A percentile compares a stretch with the other conserved stretches of the same genome.
Evolutionary conservation across 345 rosid genomes (phyloP).

Genomic region (Salix exigua): DNA sequence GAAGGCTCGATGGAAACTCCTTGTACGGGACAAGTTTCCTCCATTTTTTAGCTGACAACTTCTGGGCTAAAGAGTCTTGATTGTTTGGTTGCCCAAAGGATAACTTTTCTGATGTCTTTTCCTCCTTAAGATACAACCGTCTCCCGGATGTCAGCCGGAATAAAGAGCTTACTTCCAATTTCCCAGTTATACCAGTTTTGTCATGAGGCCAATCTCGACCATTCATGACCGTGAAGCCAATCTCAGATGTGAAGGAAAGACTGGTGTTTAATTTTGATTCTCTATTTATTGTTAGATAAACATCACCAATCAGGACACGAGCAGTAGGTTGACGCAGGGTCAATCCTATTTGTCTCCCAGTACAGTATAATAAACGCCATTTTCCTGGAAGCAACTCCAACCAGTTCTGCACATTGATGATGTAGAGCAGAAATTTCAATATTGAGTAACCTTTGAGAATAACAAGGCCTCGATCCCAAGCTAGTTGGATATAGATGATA

Average conservation of each 20-base stretch:
- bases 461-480: neutral
- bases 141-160: constrained; percentile 58
- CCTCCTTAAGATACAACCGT: constrained; percentile 72
- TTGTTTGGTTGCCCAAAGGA: constrained; percentile 42
- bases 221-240: constrained; percentile 56
- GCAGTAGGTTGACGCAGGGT: constrained; percentile 80
- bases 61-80: constrained; percentile 46
- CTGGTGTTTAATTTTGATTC: constrained; percentile 33
- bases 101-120: constrained; percentile 41
- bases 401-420: constrained; percentile 56
- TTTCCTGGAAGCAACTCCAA: constrained; percentile 78
- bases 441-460: neutral
- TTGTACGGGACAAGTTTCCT: constrained; percentile 65
- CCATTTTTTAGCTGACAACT: constrained; percentile 61
- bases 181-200: constrained; percentile 58
- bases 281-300: constrained; percentile 46
- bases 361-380: constrained; percentile 82
- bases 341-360: constrained; percentile 83
- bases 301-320: constrained; percentile 69
- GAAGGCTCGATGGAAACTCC: constrained; percentile 84
- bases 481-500: too few relatives aligned
- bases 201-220: constrained; percentile 73
- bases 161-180: constrained; percentile 50
- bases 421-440: constrained; percentile 3
- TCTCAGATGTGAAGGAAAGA: constrained; percentile 50